Percentiles rank a stretch among this genome's conserved stretches.
phyloP scores from a whole-genome alignment of 805 yeast species.

The Scheffersomyces coipomensis region DNA sequence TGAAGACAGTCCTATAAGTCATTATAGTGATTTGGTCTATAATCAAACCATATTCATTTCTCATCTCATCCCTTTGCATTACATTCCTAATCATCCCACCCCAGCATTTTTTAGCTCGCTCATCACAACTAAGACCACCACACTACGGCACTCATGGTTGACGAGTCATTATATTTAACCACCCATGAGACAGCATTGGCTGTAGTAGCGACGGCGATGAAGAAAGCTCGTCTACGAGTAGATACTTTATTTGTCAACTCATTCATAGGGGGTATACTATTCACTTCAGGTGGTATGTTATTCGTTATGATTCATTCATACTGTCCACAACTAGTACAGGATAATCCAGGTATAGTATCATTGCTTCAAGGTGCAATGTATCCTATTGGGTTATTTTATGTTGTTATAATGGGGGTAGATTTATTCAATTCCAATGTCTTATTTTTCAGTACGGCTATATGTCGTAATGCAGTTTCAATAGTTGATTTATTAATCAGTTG shows the following conservation, averaged over 20 bases:
- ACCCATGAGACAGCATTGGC: slow-evolving; percentile 84
- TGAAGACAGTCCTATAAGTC: no score
- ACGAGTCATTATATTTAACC: slow-evolving; percentile 48
- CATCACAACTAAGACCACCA: no score
- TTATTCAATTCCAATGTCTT: slow-evolving; percentile 72
- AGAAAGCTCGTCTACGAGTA: slow-evolving; percentile 65
- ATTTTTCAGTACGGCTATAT: slow-evolving; percentile 65
- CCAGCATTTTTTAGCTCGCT: no score
- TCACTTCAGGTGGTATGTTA: slow-evolving; percentile 73
- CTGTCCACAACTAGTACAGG: slow-evolving; percentile 38
- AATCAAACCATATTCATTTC: no score
- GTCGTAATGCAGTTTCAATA: slow-evolving; percentile 67
- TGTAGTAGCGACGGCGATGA: slow-evolving; percentile 83
- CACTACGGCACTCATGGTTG: no score
- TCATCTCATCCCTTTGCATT: no score
- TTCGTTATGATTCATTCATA: slow-evolving; percentile 55
- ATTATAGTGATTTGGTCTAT: no score
- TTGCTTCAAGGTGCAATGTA: slow-evolving; percentile 61
- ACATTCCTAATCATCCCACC: no score
- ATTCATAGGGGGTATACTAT: slow-evolving; percentile 66
- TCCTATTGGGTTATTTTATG: slow-evolving; percentile 74
- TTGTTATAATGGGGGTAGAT: slow-evolving; percentile 73
- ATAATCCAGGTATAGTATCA: slow-evolving; percentile 52
- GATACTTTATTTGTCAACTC: slow-evolving; percentile 64
- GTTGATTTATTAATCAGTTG: slow-evolving; percentile 65